Evolutionary conservation across 108 stramenopile species (phyloP).

Genomic region (Cyclotella atomus): DNA sequence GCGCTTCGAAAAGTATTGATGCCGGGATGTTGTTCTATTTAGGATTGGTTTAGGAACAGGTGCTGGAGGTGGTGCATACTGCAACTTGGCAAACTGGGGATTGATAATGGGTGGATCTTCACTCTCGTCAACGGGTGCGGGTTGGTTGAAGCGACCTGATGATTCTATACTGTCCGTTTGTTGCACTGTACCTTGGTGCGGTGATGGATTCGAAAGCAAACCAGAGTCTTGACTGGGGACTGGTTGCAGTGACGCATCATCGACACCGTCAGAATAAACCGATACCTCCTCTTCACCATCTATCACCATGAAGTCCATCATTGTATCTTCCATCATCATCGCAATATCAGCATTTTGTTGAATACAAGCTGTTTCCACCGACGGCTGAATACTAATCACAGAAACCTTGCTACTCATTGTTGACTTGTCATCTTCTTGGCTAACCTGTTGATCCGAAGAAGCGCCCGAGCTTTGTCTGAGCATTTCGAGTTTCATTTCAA

Average conservation of each 20-base stretch:
- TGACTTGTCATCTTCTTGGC: slow-evolving; percentile 16
- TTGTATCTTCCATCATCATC: slow-evolving; percentile 33
- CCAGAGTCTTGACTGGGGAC: not conserved
- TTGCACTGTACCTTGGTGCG: too few species aligned
- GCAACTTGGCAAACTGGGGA: not conserved
- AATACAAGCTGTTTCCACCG: slow-evolving; percentile 37
- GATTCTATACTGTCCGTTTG: too few species aligned
- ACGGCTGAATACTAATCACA: slow-evolving; percentile 14
- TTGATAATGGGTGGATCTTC: not conserved
- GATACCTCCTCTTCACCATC: not conserved
- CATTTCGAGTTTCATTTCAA: slow-evolving; percentile 10
- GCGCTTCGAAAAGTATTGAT: slow-evolving; percentile 8
- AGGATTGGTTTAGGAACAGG: slow-evolving; percentile 3
- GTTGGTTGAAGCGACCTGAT: too few species aligned
- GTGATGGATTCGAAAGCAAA: not conserved
- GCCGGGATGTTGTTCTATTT: slow-evolving; percentile 1
- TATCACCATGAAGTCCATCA: slow-evolving; percentile 30
- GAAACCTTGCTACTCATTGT: not conserved
- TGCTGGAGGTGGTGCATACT: not conserved
- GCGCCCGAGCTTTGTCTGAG: not conserved
- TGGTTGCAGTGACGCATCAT: not conserved
- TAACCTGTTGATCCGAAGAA: not conserved
- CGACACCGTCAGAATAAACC: not conserved
- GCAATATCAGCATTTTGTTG: slow-evolving; percentile 37
- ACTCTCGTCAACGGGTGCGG: too few species aligned